Evolutionary conservation across 179 eudicot species (phyloP), one percentile per base, ranked within the genome.

Genomic region (Nepenthes alata): DNA sequence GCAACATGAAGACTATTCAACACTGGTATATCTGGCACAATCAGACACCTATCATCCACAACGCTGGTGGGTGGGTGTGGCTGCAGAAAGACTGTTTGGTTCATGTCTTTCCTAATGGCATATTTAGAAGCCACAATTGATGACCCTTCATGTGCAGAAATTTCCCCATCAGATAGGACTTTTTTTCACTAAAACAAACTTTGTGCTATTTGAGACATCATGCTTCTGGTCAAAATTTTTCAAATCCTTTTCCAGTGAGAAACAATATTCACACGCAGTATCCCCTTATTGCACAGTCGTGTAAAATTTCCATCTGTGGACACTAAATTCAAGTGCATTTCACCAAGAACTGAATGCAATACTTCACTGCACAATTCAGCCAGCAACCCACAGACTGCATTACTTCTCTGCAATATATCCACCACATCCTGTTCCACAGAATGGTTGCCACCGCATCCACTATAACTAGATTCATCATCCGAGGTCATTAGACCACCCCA

Each of bases 111-210:
- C 45, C 45, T 7, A 41, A 70, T 49, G 65, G 44, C 5, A 54
- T 69, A 7, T 67, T 69, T 34, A 66, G 35, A 66, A 64, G 68
- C 37, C 59, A 67, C 67, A 57, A 62, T 51, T 72, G 35, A 55
- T 71, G 62, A 44, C 34, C 69, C 13, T 77, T 76, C 60, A 4
- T 25, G 11, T 5, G 12, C 10, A 12, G 11, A 3, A 72, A 62
- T 9, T 65, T 63, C 36, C 64, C 81, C 52, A 65, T 6, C 34
- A 36, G 63, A 45, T 14, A 41, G 52, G 52, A 38, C 37, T 68
- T 49, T 67, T 73, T 78, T 73, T 68, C 45, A 41, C 25, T 41
- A 7, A 9, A 34, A 8, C 58, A 55, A 55, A 55, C 37, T 35
- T 2, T 10, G 10, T 11, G 12, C 58, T 10, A 35, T n/a, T 55